Percentiles rank a stretch among this genome's conserved stretches.
phyloP scores from a whole-genome alignment of 352 stramenopile genomes.

The Phytophthora citrophthora region DNA sequence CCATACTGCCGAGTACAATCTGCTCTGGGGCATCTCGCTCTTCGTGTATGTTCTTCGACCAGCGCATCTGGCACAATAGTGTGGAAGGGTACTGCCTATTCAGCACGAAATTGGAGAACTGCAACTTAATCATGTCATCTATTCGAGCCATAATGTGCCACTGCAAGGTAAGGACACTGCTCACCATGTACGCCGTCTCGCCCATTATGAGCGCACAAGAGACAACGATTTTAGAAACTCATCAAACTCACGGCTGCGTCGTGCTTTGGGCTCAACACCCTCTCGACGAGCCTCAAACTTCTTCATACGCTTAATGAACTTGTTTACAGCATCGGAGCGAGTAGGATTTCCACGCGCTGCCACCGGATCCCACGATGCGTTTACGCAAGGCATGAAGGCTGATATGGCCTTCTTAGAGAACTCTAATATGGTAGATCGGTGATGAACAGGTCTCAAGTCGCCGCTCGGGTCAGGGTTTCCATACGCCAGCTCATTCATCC shows the following conservation, averaged over 20 bases:
- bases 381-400: neutral
- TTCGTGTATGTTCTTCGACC: conserved; percentile 30
- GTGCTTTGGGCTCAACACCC: conserved; percentile 3
- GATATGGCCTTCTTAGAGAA: conserved; percentile 1
- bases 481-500: neutral
- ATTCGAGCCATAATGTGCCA: neutral
- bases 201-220: neutral
- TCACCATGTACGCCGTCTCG: neutral
- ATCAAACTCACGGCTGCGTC: conserved; percentile 8
- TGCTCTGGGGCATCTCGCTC: neutral
- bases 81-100: conserved; percentile 12
- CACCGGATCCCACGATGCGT: neutral
- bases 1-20: no score
- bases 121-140: conserved; percentile 4
- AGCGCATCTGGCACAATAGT: conserved; percentile 22
- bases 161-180: neutral
- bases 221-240: conserved; percentile 7
- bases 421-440: neutral
- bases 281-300: conserved; percentile 8
- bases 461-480: neutral
- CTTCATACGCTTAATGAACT: conserved; percentile 13
- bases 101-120: neutral
- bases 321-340: conserved; percentile 7
- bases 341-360: neutral
- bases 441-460: neutral